Percentiles rank a stretch among this genome's conserved stretches.
These are phyloP conservation scores for Aechmea fasciata DNA, from an alignment of 176 grass and related monocot genomes.

Conservation along the genomic window DNA sequence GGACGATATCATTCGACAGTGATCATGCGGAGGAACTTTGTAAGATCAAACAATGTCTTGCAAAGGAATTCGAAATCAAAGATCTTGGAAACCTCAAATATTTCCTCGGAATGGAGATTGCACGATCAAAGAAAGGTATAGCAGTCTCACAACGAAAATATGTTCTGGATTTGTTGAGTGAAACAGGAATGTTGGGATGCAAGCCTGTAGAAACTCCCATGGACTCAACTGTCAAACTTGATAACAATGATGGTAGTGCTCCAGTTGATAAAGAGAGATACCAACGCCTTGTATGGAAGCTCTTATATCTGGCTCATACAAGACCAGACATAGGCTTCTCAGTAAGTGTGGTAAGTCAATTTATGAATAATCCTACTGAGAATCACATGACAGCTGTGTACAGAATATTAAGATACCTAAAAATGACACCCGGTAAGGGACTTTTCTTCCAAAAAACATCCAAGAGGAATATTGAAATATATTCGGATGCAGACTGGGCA, in stretches of 20 bases:
- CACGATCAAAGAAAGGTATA: background rate
- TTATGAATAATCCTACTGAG: conserved; percentile 10
- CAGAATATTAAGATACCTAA: conserved; percentile 1
- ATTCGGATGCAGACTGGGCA: background rate
- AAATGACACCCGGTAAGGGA: background rate
- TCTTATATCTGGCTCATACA: conserved; percentile 15
- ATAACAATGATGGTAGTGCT: background rate
- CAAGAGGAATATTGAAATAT: background rate
- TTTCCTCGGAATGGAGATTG: conserved; percentile 10
- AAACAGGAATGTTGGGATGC: conserved; percentile 1
- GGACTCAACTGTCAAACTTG: background rate
- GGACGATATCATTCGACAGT: background rate
- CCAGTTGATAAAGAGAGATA: background rate
- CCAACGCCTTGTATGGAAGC: background rate
- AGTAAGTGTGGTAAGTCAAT: background rate
- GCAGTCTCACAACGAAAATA: conserved; percentile 1
- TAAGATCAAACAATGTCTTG: background rate
- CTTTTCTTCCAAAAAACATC: background rate
- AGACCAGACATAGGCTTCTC: background rate
- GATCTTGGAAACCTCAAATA: background rate
- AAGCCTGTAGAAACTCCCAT: background rate
- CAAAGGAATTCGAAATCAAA: conserved; percentile 7
- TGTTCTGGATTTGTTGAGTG: background rate
- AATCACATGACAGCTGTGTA: background rate
- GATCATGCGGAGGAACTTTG: background rate